Percentiles rank a stretch among this genome's conserved stretches.
Evolutionary conservation across 1,284 basidiomycete species (phyloP).

Genomic region (Cryptococcus neoformans): DNA sequence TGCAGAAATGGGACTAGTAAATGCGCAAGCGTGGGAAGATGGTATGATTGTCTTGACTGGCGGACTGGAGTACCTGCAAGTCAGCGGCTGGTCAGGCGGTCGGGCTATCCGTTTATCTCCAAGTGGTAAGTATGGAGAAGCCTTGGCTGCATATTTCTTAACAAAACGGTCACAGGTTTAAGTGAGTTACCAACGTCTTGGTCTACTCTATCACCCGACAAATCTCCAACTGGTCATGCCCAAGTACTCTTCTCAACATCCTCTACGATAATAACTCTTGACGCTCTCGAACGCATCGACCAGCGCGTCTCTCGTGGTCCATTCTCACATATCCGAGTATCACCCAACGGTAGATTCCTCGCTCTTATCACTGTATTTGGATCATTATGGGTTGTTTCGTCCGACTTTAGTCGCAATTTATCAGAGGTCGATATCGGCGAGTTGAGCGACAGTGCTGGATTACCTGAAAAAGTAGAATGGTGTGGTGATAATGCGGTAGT

Average conservation of each 20-base stretch:
- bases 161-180: conserved; percentile 54
- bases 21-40: conserved; percentile 78
- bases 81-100: conserved; percentile 77
- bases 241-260: conserved; percentile 80
- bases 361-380: conserved; percentile 73
- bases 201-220: conserved; percentile 81
- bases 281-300: conserved; percentile 80
- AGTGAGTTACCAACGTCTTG: conserved; percentile 73
- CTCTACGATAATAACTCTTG: conserved; percentile 69
- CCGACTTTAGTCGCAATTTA: conserved; percentile 84
- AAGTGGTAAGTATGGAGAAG: conserved; percentile 56
- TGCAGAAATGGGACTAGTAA: conserved; percentile 76
- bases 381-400: conserved; percentile 85
- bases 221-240: conserved; percentile 77
- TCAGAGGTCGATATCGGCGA: conserved; percentile 70
- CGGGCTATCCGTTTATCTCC: conserved; percentile 63
- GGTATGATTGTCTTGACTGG: conserved; percentile 85
- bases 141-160: conserved; percentile 1
- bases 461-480: conserved; percentile 74
- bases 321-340: conserved; percentile 79
- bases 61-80: conserved; percentile 72
- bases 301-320: conserved; percentile 86
- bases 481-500: conserved; percentile 95
- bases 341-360: conserved; percentile 90
- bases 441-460: conserved; percentile 36